Evolutionary conservation across 148 eudicot genomes (phyloP).

Genomic region (Fagopyrum esculentum): DNA sequence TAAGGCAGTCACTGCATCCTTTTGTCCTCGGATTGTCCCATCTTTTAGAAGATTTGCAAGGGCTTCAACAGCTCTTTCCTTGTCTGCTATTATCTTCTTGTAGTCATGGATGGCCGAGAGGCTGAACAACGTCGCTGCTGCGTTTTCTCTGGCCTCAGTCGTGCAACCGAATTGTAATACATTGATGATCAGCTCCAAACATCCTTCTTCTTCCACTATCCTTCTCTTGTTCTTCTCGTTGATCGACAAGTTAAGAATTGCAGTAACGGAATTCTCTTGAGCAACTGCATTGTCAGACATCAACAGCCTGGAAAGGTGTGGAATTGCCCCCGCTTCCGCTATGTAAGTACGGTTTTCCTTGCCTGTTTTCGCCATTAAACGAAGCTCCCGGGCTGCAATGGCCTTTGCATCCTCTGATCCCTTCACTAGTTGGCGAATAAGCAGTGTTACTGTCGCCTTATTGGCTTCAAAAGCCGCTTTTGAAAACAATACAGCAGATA

Average conservation of each 20-base stretch:
- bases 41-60: constrained; percentile 43
- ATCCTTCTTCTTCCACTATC: constrained; percentile 65
- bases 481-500: constrained; percentile 34
- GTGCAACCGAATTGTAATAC: constrained; percentile 61
- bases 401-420: constrained; percentile 60
- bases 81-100: constrained; percentile 59
- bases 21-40: constrained; percentile 71
- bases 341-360: constrained; percentile 75
- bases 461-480: constrained; percentile 72
- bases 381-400: constrained; percentile 70
- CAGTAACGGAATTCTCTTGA: constrained; percentile 93
- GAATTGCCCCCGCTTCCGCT: constrained; percentile 86
- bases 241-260: constrained; percentile 74
- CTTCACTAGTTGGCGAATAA: constrained; percentile 50
- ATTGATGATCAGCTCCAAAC: constrained; percentile 51
- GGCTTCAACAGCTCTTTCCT: constrained; percentile 66
- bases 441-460: constrained; percentile 56
- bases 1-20: constrained; percentile 83
- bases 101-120: constrained; percentile 81
- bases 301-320: constrained; percentile 53
- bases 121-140: constrained; percentile 88
- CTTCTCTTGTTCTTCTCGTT: constrained; percentile 56
- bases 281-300: constrained; percentile 46
- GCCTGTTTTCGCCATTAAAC: constrained; percentile 78
- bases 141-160: constrained; percentile 78